phyloP scores from a whole-genome alignment of 1,139 yeast species.

The Waltiozyma sp. region DNA sequence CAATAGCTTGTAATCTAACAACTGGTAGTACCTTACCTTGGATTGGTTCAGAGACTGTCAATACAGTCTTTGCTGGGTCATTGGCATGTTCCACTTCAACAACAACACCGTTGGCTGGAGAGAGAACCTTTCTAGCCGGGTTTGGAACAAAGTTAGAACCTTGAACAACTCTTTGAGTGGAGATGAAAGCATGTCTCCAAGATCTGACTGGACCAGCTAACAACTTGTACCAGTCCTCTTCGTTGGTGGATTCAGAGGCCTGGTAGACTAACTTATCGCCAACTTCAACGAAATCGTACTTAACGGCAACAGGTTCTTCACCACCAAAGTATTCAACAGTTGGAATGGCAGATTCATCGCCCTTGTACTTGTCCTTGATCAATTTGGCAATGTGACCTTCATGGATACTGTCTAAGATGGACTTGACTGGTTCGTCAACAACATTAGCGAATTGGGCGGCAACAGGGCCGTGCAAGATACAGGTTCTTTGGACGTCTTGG shows the following conservation, averaged over 20 bases:
- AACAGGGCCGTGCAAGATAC: conserved; percentile 97
- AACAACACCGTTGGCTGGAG: conserved; percentile 56
- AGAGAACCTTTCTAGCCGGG: conserved; percentile 68
- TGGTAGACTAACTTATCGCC: conserved; percentile 33
- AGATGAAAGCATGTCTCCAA: conserved; percentile 89
- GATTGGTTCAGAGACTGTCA: conserved; percentile 58
- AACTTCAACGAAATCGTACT: conserved; percentile 23
- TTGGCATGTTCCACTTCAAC: conserved; percentile 51
- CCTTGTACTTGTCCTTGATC: conserved; percentile 56
- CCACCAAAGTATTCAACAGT: conserved; percentile 85
- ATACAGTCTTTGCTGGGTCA: conserved; percentile 42
- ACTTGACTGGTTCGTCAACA: conserved; percentile 87
- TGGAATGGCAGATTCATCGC: conserved; percentile 67
- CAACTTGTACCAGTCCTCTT: conserved; percentile 61
- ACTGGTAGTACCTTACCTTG: conserved; percentile 66
- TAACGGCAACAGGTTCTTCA: conserved; percentile 35
- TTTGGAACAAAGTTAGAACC: conserved; percentile 70
- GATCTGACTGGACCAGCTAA: conserved; percentile 70
- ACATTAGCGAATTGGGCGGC: conserved; percentile 86
- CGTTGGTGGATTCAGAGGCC: conserved; percentile 39
- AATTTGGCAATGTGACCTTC: conserved; percentile 75
- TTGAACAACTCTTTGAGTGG: conserved; percentile 75
- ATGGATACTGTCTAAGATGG: conserved; percentile 79
- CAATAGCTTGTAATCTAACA: conserved; percentile 46
- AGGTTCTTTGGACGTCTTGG: conserved; percentile 94